phyloP scores from a whole-genome alignment of 768 basidiomycete species.

The Lactifluus subvellereus region DNA sequence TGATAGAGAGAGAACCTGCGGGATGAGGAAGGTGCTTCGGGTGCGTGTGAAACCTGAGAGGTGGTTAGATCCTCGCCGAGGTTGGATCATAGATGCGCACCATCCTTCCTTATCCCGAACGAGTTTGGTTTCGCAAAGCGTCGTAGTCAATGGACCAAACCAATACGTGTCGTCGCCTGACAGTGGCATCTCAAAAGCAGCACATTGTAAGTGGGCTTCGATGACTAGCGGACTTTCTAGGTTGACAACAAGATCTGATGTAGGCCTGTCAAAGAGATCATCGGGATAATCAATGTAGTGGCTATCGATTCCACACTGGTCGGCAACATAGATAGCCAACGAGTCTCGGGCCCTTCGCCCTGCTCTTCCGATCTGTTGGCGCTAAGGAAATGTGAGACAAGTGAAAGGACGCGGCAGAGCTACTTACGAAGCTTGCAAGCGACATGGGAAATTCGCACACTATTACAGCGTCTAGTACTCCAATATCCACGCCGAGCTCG shows the following conservation, averaged over 20 bases:
- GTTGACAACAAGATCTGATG: slow-evolving; percentile 64
- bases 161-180: slow-evolving; percentile 57
- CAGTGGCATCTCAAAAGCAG: slow-evolving; percentile 80
- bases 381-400: slow-evolving; percentile 37
- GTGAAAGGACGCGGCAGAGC: no score
- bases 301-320: slow-evolving; percentile 62
- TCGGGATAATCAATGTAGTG: slow-evolving; percentile 67
- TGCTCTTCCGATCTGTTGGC: slow-evolving; percentile 86
- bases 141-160: slow-evolving; percentile 59
- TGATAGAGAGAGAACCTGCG: slow-evolving; percentile 62
- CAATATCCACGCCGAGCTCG: slow-evolving; percentile 89
- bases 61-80: background rate
- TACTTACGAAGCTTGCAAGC: slow-evolving; percentile 70
- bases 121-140: slow-evolving; percentile 57
- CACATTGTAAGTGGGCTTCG: slow-evolving; percentile 86
- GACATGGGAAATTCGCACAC: slow-evolving; percentile 81
- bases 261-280: slow-evolving; percentile 57
- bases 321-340: slow-evolving; percentile 67
- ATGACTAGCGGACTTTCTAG: slow-evolving; percentile 67
- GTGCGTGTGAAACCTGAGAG: slow-evolving; percentile 71
- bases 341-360: slow-evolving; percentile 78
- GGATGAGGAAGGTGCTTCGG: slow-evolving; percentile 76
- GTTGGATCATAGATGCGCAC: slow-evolving; percentile 35
- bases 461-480: slow-evolving; percentile 81
- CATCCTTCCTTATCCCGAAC: slow-evolving; percentile 74